Evolutionary conservation across 2,329 filamentous ascomycete species (phyloP).

Genomic region (Coleophoma eucalyptorum): DNA sequence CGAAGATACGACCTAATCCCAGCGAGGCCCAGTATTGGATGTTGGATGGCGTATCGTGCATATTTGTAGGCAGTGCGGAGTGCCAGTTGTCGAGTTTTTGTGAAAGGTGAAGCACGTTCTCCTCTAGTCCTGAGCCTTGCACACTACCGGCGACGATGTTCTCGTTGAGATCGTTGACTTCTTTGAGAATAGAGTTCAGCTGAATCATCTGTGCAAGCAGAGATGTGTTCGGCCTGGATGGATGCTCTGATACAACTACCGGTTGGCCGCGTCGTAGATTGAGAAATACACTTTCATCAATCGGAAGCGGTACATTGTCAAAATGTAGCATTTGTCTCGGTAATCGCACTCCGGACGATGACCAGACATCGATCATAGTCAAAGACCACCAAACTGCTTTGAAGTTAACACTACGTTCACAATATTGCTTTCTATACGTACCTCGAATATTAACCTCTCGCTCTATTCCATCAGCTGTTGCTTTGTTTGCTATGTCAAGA

Average conservation of each 20-base stretch:
- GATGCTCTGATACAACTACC: slow-evolving; percentile 15
- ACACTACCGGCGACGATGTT: slow-evolving; percentile 21
- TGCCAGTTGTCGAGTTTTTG: slow-evolving; percentile 30
- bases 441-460: slow-evolving; percentile 31
- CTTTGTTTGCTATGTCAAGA: slow-evolving; percentile 30
- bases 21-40: slow-evolving; percentile 27
- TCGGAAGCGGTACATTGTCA: slow-evolving; percentile 28
- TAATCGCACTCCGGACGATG: slow-evolving; percentile 29
- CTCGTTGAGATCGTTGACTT: slow-evolving; percentile 34
- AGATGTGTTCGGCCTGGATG: slow-evolving; percentile 16
- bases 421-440: slow-evolving; percentile 2
- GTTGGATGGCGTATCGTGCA: slow-evolving; percentile 34
- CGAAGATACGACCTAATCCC: slow-evolving; percentile 36
- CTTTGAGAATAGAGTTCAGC: slow-evolving; percentile 30
- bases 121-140: slow-evolving; percentile 10
- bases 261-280: slow-evolving; percentile 13
- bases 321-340: slow-evolving; percentile 26
- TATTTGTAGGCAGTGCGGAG: slow-evolving; percentile 24
- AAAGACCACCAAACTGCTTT: slow-evolving; percentile 34
- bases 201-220: slow-evolving; percentile 31
- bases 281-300: slow-evolving; percentile 32
- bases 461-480: slow-evolving; percentile 23
- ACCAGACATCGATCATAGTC: slow-evolving; percentile 38
- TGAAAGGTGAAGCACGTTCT: slow-evolving; percentile 24
- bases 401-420: neutral